phyloP scores from a whole-genome alignment of 768 basidiomycete species.

The Collybia sp. region DNA sequence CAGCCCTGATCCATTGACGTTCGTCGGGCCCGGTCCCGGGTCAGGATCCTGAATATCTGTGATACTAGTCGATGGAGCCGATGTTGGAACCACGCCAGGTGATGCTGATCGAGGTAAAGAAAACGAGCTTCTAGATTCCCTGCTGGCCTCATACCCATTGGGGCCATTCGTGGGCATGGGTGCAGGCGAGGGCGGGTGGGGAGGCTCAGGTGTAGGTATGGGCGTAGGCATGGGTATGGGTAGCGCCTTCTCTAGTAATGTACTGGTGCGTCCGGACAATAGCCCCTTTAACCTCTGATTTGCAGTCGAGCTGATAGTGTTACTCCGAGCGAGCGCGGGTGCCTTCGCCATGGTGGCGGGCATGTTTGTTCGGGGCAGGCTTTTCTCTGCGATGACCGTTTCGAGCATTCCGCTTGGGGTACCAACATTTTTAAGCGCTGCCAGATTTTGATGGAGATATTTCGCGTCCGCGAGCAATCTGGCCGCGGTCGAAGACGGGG shows the following conservation, averaged over 20 bases:
- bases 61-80: conserved; percentile 11
- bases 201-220: conserved; percentile 16
- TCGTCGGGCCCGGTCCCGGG: conserved; percentile 13
- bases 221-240: conserved; percentile 23
- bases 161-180: conserved; percentile 5
- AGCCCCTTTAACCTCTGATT: conserved; percentile 46
- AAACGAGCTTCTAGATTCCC: background rate
- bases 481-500: conserved; percentile 1
- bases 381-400: conserved; percentile 80
- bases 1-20: conserved; percentile 1
- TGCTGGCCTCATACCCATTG: conserved; percentile 6
- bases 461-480: conserved; percentile 80
- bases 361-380: conserved; percentile 34
- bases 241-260: conserved; percentile 28
- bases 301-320: conserved; percentile 24
- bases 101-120: background rate
- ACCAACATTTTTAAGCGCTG: conserved; percentile 67
- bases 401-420: conserved; percentile 77
- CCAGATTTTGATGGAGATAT: conserved; percentile 72
- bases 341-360: conserved; percentile 3
- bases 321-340: conserved; percentile 23
- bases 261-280: conserved; percentile 32
- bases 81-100: conserved; percentile 4
- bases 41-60: conserved; percentile 14
- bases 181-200: conserved; percentile 15